Conservation (phyloP, 2,329 filamentous ascomycete species). For the Phialemonium atrogriseum region DNA sequence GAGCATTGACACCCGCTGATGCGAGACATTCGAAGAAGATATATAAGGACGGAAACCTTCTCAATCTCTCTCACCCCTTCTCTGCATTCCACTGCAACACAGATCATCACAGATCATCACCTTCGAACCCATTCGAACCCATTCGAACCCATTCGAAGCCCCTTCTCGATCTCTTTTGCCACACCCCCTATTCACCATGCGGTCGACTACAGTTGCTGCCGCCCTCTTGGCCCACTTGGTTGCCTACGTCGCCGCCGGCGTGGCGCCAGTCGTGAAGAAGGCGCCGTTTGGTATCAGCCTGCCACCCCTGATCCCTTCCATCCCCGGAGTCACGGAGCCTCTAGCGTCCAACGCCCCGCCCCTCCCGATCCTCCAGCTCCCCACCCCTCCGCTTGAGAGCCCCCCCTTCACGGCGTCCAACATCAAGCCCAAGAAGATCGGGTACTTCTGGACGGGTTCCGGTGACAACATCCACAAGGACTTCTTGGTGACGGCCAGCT, state of each 20-base stretch:
- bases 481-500: conserved; percentile 49
- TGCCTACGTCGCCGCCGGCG: background rate
- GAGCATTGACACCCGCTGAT: no score
- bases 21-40: no score
- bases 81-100: no score
- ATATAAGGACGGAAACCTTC: no score
- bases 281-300: conserved; percentile 30
- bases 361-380: conserved; percentile 49
- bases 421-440: conserved; percentile 57
- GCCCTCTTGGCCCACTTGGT: conserved; percentile 3
- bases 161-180: no score
- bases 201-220: no score
- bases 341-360: conserved; percentile 41
- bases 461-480: conserved; percentile 53
- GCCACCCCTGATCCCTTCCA: conserved; percentile 48
- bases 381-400: conserved; percentile 48
- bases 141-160: no score
- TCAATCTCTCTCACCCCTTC: no score
- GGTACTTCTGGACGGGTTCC: conserved; percentile 55
- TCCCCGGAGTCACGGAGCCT: conserved; percentile 51
- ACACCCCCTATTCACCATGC: no score
- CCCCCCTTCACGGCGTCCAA: conserved; percentile 42
- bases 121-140: no score
- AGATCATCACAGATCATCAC: no score
- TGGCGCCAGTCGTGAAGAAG: no score